phyloP scores from a whole-genome alignment of 257 asterid species.

The Solanum chmielewskii region DNA sequence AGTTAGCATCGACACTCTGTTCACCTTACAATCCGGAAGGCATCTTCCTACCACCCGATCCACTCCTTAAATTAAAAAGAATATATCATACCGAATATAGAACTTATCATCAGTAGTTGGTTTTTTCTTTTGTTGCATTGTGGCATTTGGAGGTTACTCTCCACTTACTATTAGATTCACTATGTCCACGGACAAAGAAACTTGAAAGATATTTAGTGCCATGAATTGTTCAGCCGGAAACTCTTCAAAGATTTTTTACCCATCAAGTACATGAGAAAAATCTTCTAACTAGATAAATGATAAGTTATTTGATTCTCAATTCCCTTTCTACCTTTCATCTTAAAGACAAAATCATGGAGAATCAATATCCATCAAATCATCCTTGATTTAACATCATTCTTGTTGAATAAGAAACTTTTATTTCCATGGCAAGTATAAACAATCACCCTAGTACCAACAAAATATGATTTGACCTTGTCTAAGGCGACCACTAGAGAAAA shows the following conservation, averaged over 20 bases:
- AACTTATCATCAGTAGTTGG: background rate
- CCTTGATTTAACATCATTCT: too few species aligned
- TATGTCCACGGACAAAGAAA: background rate
- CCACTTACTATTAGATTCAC: background rate
- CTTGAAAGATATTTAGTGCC: too few species aligned
- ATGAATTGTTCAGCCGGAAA: background rate
- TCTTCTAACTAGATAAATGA: background rate
- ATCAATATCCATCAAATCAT: too few species aligned
- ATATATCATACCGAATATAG: too few species aligned
- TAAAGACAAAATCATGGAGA: background rate
- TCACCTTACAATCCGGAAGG: background rate
- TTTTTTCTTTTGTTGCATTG: background rate
- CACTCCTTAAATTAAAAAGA: background rate
- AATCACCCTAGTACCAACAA: background rate
- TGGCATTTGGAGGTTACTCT: background rate
- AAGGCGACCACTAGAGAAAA: too few species aligned
- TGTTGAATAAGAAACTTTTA: background rate
- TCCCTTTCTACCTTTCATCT: background rate
- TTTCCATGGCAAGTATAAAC: background rate
- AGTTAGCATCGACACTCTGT: background rate
- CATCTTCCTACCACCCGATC: background rate
- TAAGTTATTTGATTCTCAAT: too few species aligned
- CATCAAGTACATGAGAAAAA: background rate
- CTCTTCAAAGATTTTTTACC: background rate
- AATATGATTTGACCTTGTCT: background rate